These are phyloP conservation scores for Leishmania aethiopica DNA, from an alignment of 208 protist species.

Conservation along the genomic window DNA sequence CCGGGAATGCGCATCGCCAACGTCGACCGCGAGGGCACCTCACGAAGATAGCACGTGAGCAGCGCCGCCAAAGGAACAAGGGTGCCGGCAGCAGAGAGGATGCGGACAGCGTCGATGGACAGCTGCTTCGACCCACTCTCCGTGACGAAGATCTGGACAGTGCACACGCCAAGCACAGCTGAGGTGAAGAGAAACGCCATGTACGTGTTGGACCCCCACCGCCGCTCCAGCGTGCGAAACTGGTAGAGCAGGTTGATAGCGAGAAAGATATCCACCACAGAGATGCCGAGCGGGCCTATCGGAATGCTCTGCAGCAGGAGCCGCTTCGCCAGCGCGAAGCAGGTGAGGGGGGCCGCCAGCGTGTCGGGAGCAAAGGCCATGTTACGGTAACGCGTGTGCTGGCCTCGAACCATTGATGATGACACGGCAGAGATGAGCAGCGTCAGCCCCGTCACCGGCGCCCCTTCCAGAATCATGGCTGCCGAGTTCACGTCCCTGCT, in stretches of 20 bases:
- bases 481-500: neutral
- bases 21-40: slow-evolving; percentile 45
- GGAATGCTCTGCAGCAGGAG: slow-evolving; percentile 48
- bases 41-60: slow-evolving; percentile 37
- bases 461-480: slow-evolving; percentile 61
- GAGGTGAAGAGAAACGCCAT: slow-evolving; percentile 58
- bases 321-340: slow-evolving; percentile 25
- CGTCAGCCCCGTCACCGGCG: slow-evolving; percentile 62
- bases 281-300: slow-evolving; percentile 55
- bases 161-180: slow-evolving; percentile 39
- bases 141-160: slow-evolving; percentile 46
- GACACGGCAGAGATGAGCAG: slow-evolving; percentile 47
- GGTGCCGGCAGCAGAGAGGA: slow-evolving; percentile 54
- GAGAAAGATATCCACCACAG: slow-evolving; percentile 38
- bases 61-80: slow-evolving; percentile 57
- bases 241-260: slow-evolving; percentile 41
- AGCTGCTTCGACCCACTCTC: slow-evolving; percentile 39
- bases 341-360: neutral
- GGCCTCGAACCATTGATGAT: slow-evolving; percentile 30
- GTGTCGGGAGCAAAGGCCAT: slow-evolving; percentile 19
- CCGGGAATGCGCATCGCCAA: slow-evolving; percentile 35
- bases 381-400: slow-evolving; percentile 33
- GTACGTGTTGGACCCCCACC: slow-evolving; percentile 62
- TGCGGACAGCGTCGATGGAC: slow-evolving; percentile 46
- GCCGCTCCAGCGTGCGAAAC: slow-evolving; percentile 65